Percentiles rank a stretch among this genome's conserved stretches.
Conservation (phyloP, 1,284 basidiomycete genomes). For the Mrakiaceae sp. region DNA sequence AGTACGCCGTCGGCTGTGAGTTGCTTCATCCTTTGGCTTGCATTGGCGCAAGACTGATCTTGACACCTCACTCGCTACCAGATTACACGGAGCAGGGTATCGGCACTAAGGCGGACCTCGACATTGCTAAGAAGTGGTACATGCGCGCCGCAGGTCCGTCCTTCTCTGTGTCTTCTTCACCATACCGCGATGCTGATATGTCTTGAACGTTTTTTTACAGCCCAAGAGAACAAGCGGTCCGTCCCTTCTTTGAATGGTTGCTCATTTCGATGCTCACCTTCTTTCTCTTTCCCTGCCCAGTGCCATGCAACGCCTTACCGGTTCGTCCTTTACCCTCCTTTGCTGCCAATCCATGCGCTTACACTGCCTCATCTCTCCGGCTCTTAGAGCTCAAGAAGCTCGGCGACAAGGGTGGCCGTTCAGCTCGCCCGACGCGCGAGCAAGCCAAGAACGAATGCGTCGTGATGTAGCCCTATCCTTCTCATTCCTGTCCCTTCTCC, state of each 20-base stretch:
- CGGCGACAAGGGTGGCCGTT: slow-evolving; percentile 57
- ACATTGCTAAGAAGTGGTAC: slow-evolving; percentile 97
- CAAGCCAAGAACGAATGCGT: slow-evolving; percentile 86
- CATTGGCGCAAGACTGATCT: neutral
- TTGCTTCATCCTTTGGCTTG: slow-evolving; percentile 1
- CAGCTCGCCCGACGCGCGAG: slow-evolving; percentile 75
- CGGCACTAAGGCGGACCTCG: slow-evolving; percentile 88
- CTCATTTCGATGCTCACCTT: neutral
- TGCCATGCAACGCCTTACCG: slow-evolving; percentile 73
- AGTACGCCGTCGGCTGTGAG: slow-evolving; percentile 80
- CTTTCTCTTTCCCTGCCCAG: neutral
- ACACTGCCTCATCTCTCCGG: neutral
- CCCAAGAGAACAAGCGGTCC: slow-evolving; percentile 86
- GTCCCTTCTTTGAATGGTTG: neutral
- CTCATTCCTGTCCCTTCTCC: too few relatives aligned
- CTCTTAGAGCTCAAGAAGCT: slow-evolving; percentile 51
- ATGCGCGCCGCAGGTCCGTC: slow-evolving; percentile 86
- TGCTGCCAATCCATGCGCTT: neutral
- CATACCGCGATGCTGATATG: neutral
- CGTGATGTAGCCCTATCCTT: slow-evolving; percentile 43
- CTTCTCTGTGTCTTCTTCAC: neutral
- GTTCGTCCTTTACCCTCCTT: neutral
- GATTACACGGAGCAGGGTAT: slow-evolving; percentile 96
- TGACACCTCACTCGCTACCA: slow-evolving; percentile 16
- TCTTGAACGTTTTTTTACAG: slow-evolving; percentile 35